These are phyloP conservation scores for Pontederia crassipes DNA, from an alignment of 176 grass and related monocot species.

Conservation along the genomic window DNA sequence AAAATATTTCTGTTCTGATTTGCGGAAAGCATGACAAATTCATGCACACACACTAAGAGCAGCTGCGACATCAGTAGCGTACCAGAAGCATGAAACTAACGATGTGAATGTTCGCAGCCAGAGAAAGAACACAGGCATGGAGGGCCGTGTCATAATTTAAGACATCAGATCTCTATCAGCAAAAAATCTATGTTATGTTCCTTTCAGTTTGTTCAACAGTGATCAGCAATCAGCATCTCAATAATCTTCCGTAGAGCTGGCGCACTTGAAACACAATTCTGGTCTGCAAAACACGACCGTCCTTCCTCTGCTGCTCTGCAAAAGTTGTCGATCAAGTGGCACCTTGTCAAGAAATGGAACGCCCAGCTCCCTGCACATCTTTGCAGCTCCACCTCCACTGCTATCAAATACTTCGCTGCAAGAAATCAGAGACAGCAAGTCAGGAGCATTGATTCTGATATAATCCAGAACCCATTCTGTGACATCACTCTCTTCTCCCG, in stretches of 20 bases:
- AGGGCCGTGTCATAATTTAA: too few species aligned
- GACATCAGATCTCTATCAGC: too few species aligned
- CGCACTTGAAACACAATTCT: constrained; percentile 63
- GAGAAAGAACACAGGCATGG: too few species aligned
- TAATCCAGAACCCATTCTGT: constrained; percentile 46
- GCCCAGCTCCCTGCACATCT: constrained; percentile 76
- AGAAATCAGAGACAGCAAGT: constrained; percentile 42
- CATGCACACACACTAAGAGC: too few species aligned
- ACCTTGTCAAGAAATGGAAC: constrained; percentile 89
- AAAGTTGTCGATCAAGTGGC: constrained; percentile 75
- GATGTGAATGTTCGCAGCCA: too few species aligned
- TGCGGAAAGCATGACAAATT: too few species aligned
- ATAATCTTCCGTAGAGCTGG: constrained; percentile 60
- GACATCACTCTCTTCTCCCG: constrained; percentile 34
- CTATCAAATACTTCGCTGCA: constrained; percentile 91
- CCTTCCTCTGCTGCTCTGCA: constrained; percentile 94
- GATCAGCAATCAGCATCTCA: constrained; percentile 55
- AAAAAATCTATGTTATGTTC: too few species aligned
- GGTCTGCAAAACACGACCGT: constrained; percentile 71
- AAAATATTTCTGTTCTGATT: too few species aligned
- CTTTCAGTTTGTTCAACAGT: background rate
- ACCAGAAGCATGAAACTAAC: too few species aligned
- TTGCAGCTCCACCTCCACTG: constrained; percentile 56
- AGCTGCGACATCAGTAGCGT: too few species aligned
- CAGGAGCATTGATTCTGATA: constrained; percentile 53